Percentiles rank a stretch among this genome's conserved stretches.
Conservation (phyloP, 2,329 filamentous ascomycete genomes). For the Trichoderma atrobrunneum region DNA sequence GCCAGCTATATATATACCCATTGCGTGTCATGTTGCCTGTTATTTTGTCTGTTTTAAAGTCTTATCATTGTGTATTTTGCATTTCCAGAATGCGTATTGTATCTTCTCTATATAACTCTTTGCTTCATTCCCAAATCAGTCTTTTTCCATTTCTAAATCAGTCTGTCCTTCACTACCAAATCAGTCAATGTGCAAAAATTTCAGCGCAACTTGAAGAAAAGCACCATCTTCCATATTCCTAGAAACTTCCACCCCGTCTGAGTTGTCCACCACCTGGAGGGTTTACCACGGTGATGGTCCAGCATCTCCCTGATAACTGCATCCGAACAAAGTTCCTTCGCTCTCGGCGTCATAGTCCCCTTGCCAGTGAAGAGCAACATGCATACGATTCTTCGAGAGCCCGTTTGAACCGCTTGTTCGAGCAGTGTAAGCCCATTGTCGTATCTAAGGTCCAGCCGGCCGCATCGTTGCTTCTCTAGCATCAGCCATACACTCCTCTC, state of each 20-base stretch:
- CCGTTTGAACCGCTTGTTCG: background rate
- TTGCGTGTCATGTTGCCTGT: background rate
- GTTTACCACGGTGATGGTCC: background rate
- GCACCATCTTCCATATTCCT: background rate
- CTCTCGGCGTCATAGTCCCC: background rate
- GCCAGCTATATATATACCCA: background rate
- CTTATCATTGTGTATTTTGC: background rate
- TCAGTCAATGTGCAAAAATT: too few species aligned
- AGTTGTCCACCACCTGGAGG: background rate
- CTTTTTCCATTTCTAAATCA: too few species aligned
- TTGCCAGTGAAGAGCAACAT: background rate
- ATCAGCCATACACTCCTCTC: background rate
- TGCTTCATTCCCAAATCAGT: too few species aligned
- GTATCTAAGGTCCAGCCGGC: background rate
- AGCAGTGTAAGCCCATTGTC: background rate
- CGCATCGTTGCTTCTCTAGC: background rate
- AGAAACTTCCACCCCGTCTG: background rate
- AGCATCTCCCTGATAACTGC: background rate
- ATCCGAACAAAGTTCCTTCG: background rate
- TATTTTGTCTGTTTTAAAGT: background rate
- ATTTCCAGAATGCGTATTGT: background rate
- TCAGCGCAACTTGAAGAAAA: background rate
- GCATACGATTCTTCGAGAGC: background rate
- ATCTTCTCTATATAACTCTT: background rate
- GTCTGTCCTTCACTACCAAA: too few species aligned